Percentiles rank a stretch among this genome's conserved stretches.
These are phyloP conservation scores for Galerina sulciceps DNA, from an alignment of 768 basidiomycete genomes.

Conservation along the genomic window DNA sequence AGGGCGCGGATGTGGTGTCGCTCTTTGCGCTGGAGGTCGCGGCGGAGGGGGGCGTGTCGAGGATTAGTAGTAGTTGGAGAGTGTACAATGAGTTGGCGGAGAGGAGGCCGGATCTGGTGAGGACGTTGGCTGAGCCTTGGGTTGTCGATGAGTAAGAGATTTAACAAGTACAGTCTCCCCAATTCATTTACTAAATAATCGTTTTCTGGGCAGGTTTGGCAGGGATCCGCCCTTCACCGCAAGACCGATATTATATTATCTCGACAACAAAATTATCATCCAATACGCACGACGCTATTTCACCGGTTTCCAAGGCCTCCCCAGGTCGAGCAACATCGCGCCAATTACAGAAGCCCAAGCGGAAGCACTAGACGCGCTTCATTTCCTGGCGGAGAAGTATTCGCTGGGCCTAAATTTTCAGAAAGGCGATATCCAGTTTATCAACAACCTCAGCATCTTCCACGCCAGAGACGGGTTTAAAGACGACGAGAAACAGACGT, in stretches of 20 bases:
- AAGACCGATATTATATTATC: constrained; percentile 44
- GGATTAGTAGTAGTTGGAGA: constrained; percentile 46
- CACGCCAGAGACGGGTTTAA: constrained; percentile 49
- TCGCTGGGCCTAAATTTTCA: constrained; percentile 48
- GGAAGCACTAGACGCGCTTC: constrained; percentile 49
- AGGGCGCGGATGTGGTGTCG: constrained; percentile 46
- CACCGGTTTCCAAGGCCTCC: constrained; percentile 42
- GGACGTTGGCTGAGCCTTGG: constrained; percentile 46
- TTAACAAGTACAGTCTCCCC: not conserved
- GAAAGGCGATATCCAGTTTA: constrained; percentile 55
- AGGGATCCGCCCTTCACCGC: constrained; percentile 36
- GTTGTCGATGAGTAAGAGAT: constrained; percentile 40
- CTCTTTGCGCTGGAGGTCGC: constrained; percentile 46
- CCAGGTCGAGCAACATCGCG: constrained; percentile 41
- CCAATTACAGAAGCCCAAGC: constrained; percentile 54
- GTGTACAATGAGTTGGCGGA: constrained; percentile 54
- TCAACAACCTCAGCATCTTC: constrained; percentile 50
- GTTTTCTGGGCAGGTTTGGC: constrained; percentile 36
- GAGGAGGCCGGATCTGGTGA: constrained; percentile 48
- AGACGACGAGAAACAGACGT: constrained; percentile 43
- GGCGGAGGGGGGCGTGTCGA: constrained; percentile 47
- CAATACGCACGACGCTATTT: constrained; percentile 50
- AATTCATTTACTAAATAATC: not conserved
- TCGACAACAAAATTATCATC: constrained; percentile 43
- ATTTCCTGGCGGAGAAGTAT: constrained; percentile 48